Conservation (phyloP, 1,284 basidiomycete species). For the Heterobasidion parviporum region DNA sequence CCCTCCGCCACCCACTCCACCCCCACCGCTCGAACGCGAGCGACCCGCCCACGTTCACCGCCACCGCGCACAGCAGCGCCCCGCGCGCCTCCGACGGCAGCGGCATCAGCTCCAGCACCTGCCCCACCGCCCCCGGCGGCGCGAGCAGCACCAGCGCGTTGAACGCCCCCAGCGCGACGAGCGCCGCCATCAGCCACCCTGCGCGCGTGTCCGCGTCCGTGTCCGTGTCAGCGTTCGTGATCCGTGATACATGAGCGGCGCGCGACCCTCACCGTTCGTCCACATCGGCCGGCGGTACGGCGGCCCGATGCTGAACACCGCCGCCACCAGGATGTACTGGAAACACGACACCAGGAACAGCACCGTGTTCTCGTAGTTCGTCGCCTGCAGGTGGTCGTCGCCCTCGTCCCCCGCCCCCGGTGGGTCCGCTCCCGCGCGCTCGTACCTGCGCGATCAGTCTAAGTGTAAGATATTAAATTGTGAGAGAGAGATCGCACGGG, state of each 20-base stretch:
- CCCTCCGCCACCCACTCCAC: constrained; percentile 50
- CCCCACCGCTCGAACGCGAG: constrained; percentile 77
- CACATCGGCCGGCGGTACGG: constrained; percentile 94
- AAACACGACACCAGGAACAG: constrained; percentile 95
- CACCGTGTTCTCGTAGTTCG: constrained; percentile 90
- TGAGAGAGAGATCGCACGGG: neutral
- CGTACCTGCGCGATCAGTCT: constrained; percentile 42
- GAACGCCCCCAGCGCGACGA: constrained; percentile 60
- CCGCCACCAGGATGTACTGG: constrained; percentile 96
- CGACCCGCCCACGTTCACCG: constrained; percentile 69
- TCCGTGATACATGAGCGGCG: too few species aligned
- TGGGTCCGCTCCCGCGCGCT: constrained; percentile 47
- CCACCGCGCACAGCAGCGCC: constrained; percentile 63
- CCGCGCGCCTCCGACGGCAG: constrained; percentile 68
- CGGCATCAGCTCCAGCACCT: constrained; percentile 73
- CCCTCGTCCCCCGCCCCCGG: constrained; percentile 52
- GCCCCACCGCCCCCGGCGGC: constrained; percentile 54
- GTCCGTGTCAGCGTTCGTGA: neutral
- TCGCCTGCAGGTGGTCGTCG: constrained; percentile 78
- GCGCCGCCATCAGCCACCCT: constrained; percentile 76
- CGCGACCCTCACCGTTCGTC: constrained; percentile 70
- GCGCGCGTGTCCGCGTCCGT: neutral
- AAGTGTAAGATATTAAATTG: neutral
- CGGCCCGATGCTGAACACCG: constrained; percentile 95
- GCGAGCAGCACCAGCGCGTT: constrained; percentile 70